These are phyloP conservation scores for Chlamydomonas reinhardtii DNA, from an alignment of 163 green algal species.

Conservation along the genomic window DNA sequence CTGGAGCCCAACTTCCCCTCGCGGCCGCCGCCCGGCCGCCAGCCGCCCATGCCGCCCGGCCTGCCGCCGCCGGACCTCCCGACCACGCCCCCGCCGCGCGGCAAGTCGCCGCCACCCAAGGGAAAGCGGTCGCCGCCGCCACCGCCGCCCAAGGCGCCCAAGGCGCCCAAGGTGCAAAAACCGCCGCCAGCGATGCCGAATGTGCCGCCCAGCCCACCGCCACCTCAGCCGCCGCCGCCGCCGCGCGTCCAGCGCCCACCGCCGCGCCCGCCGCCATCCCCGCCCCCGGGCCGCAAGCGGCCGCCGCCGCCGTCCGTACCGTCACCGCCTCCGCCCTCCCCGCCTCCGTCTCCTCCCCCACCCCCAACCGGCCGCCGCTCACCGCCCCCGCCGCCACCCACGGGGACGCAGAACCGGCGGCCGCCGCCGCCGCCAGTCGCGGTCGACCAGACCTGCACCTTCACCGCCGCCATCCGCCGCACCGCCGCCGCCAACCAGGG, in stretches of 20 bases:
- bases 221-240: not conserved
- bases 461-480: slow-evolving; percentile 13
- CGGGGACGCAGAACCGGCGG: not conserved
- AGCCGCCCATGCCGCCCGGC: no score
- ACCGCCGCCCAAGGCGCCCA: not conserved
- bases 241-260: not conserved
- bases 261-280: not conserved
- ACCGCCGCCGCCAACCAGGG: not conserved
- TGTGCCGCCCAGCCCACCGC: not conserved
- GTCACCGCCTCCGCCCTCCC: not conserved
- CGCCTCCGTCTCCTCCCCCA: not conserved
- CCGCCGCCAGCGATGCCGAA: no score
- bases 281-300: not conserved
- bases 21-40: not conserved
- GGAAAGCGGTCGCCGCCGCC: not conserved
- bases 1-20: slow-evolving; percentile 14
- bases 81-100: not conserved
- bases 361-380: not conserved
- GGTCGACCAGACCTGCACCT: not conserved
- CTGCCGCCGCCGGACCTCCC: slow-evolving; percentile 11
- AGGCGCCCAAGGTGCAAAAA: not conserved
- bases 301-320: not conserved
- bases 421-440: not conserved
- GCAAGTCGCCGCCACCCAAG: no score
- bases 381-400: not conserved